Evolutionary conservation across 768 basidiomycete species (phyloP).

Genomic region (Phylloporus rhodoxanthus): DNA sequence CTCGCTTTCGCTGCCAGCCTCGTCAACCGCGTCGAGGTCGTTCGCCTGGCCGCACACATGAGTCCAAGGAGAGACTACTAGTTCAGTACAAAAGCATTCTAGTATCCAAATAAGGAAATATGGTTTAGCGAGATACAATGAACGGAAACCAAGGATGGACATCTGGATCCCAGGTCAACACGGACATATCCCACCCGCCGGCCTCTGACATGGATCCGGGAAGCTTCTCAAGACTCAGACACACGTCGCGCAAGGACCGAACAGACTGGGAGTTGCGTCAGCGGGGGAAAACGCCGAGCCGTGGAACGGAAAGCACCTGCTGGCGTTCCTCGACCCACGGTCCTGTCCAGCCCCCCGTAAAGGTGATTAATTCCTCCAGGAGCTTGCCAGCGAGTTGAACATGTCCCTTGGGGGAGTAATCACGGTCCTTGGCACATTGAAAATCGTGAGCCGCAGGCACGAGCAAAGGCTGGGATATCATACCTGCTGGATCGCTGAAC

Average conservation of each 20-base stretch:
- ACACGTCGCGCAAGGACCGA: conserved; percentile 31
- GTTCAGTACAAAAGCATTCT: neutral
- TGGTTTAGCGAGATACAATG: conserved; percentile 6
- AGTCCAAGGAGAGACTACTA: neutral
- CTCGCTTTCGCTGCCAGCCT: conserved; percentile 37
- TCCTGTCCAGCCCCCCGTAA: conserved; percentile 38
- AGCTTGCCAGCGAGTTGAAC: conserved; percentile 43
- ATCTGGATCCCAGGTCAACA: conserved; percentile 43
- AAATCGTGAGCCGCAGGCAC: neutral
- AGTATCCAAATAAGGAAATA: neutral
- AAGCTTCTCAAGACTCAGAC: conserved; percentile 33
- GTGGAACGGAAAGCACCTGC: conserved; percentile 29
- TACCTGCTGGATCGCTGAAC: conserved; percentile 37
- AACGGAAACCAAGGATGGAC: conserved; percentile 51
- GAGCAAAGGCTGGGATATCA: neutral
- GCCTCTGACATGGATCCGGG: conserved; percentile 33
- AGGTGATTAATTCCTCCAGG: conserved; percentile 27
- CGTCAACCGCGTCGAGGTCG: conserved; percentile 27
- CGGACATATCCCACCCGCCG: conserved; percentile 35
- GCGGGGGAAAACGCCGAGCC: neutral
- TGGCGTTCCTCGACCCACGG: conserved; percentile 44
- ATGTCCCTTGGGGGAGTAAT: conserved; percentile 37
- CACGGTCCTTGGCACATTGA: conserved; percentile 29
- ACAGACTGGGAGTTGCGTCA: conserved; percentile 35
- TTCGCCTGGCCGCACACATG: conserved; percentile 24